Base-by-base conservation (phyloP, 805 yeast genomes). In the Nakazawaea holstii region DNA sequence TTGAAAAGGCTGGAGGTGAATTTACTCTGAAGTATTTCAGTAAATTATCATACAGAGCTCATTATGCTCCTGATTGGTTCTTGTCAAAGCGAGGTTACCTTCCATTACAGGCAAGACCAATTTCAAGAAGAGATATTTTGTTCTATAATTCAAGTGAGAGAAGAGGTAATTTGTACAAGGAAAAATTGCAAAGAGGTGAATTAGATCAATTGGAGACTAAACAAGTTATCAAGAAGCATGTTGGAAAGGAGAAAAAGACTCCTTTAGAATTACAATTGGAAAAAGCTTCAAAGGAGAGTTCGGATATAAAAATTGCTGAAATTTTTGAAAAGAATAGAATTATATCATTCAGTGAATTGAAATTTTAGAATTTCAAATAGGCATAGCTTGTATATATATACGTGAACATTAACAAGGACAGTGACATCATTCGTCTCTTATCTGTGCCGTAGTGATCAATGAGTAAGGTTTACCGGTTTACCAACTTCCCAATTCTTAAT, bases 51-150 rank as follows among this genome's bases (percentile, higher is more conserved):
- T 76, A 86, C 58, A 72, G 79, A 57, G 92, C 89, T 4, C 94
- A 89, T 58, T 70, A 88, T 35, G 66, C 82, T 40, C 97, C 98
- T 9, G 76, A 79, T 41, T 73, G 82, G 64, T 85, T 82, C 56
- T 62, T 86, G 41, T 65, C 72, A 53, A 84, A 76, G 57, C 82
- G 80, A 59, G 96, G 95, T 14, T 80, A 89, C 53, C 64, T 91
- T 13, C 98, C 98, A 39, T 63, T 88, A 54, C 82, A 79, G 45
- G 90, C 97, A 1, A 80, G 90, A 65, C 99, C 99, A 11, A 84
- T 84, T 8, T 81, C 79, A 56, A 80, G 87, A 67, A 84, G 87
- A 66, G 89, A 85, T 59, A 82, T 92, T 48, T 80, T 79, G 49
- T 88, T 74, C 65, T 92, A 94, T 68, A 79, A 89, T 42, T 76